phyloP scores from a whole-genome alignment of 2,329 filamentous ascomycete species.

The Didymosphaeria variabile region DNA sequence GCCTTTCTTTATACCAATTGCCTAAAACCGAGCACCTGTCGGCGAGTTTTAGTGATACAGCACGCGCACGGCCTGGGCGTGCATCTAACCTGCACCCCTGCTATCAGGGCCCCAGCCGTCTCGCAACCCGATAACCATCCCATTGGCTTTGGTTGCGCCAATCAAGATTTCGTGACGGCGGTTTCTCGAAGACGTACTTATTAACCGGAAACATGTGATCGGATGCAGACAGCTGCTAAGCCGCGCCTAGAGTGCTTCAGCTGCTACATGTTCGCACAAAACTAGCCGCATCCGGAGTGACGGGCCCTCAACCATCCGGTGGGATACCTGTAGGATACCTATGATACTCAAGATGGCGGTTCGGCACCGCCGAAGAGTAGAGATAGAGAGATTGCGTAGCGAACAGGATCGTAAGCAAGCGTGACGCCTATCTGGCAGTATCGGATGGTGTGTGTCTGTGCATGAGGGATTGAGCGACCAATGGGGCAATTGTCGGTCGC shows the following conservation, averaged over 20 bases:
- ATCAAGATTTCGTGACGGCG: slow-evolving; percentile 12
- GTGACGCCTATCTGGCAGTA: not conserved
- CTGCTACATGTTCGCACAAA: slow-evolving; percentile 11
- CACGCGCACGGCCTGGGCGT: not conserved
- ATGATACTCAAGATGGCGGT: not conserved
- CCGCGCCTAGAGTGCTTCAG: slow-evolving; percentile 21
- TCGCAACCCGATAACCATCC: slow-evolving; percentile 19
- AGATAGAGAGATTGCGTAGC: not conserved
- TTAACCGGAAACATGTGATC: slow-evolving; percentile 11
- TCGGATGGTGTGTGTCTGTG: slow-evolving; percentile 3
- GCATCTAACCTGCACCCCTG: slow-evolving; percentile 13
- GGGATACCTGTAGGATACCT: not conserved
- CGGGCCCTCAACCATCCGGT: not conserved
- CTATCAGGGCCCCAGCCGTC: slow-evolving; percentile 17
- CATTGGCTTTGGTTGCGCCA: slow-evolving; percentile 20
- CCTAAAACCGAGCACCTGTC: not conserved
- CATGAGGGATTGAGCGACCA: not conserved
- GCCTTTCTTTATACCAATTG: slow-evolving; percentile 5
- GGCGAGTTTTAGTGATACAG: not conserved
- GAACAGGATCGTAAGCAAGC: not conserved
- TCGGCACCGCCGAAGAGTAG: not conserved
- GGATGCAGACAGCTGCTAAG: slow-evolving; percentile 8
- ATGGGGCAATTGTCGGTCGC: not conserved
- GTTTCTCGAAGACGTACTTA: slow-evolving; percentile 24
- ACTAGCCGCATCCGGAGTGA: slow-evolving; percentile 7